Conservation (phyloP, 2,329 filamentous ascomycete genomes). For the Arthroderma uncinatum region DNA sequence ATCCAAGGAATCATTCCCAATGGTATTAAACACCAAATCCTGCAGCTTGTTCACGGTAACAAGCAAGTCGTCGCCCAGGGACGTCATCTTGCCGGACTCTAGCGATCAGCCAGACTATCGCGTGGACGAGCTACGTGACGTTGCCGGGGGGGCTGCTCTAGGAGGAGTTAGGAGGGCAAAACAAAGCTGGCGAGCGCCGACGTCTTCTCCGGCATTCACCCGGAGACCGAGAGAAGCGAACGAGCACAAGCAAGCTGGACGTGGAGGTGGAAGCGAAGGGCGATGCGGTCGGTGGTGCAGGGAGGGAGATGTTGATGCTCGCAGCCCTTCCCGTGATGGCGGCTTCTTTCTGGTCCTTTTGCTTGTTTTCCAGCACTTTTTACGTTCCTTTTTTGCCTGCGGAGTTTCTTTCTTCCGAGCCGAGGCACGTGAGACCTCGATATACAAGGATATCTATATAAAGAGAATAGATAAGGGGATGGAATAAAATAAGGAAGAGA, state of each 20-base stretch:
- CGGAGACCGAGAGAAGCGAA: neutral
- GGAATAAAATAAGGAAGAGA: neutral
- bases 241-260: neutral
- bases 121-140: constrained; percentile 5
- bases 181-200: neutral
- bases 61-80: constrained; percentile 90
- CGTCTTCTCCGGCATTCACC: neutral
- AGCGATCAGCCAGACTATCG: constrained; percentile 13
- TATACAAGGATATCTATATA: neutral
- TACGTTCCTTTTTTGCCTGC: neutral
- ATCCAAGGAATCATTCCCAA: constrained; percentile 95
- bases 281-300: neutral
- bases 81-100: constrained; percentile 55
- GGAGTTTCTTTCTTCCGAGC: neutral
- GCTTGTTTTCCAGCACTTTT: neutral
- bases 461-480: neutral
- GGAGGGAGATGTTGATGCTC: neutral
- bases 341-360: neutral
- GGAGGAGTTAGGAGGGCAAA: neutral
- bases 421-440: neutral
- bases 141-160: neutral
- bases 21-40: constrained; percentile 98
- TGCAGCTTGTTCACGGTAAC: constrained; percentile 96
- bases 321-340: neutral
- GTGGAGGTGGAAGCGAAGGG: neutral